These are phyloP conservation scores for Lavandula angustifolia DNA, from an alignment of 257 asterid genomes.

Conservation along the genomic window DNA sequence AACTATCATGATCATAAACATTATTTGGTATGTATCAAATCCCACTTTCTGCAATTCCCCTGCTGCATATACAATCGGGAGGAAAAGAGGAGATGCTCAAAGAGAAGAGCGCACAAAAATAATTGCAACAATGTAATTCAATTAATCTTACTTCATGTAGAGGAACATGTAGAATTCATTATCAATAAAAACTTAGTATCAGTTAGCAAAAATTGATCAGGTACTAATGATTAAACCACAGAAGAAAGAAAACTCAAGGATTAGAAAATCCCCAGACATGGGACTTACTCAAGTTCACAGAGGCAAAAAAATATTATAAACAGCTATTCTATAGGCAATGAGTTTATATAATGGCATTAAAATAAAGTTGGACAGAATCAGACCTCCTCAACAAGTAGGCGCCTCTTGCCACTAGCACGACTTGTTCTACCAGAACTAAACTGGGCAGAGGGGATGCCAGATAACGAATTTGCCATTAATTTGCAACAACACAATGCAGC, in stretches of 20 bases:
- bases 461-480: slow-evolving; percentile 81
- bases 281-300: slow-evolving; percentile 7
- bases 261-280: slow-evolving; percentile 11
- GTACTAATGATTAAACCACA: not conserved
- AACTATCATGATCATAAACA: slow-evolving; percentile 1
- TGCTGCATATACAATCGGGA: not conserved
- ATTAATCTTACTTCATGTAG: not conserved
- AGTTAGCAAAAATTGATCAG: not conserved
- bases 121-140: slow-evolving; percentile 2
- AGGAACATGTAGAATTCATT: not conserved
- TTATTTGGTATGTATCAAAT: not conserved
- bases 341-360: slow-evolving; percentile 3
- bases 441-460: slow-evolving; percentile 65
- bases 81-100: not conserved
- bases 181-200: not conserved
- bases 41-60: slow-evolving; percentile 1
- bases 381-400: slow-evolving; percentile 97
- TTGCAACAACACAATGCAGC: slow-evolving; percentile 99
- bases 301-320: slow-evolving; percentile 16
- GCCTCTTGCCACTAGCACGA: slow-evolving; percentile 88
- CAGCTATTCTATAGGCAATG: slow-evolving; percentile 17
- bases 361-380: slow-evolving; percentile 28
- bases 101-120: not conserved
- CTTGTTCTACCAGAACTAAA: slow-evolving; percentile 74
- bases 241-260: slow-evolving; percentile 7